Conservation (phyloP, 2,329 filamentous ascomycete genomes). For the Ophiostoma ulmi region DNA sequence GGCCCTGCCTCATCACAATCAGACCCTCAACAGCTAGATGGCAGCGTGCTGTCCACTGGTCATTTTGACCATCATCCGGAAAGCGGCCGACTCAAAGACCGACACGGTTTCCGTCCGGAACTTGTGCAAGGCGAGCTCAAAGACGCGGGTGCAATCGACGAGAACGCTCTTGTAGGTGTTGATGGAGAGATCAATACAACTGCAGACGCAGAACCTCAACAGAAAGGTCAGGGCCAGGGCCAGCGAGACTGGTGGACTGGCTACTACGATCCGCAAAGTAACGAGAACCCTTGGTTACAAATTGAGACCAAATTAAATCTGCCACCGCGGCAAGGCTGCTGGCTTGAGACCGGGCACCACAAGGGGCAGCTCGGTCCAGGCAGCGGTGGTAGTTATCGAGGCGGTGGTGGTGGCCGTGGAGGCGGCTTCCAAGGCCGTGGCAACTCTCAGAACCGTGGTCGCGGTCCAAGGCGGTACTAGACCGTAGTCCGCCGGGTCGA, state of each 20-base stretch:
- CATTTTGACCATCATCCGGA: slow-evolving; percentile 14
- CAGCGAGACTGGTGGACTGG: slow-evolving; percentile 53
- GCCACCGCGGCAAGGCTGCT: slow-evolving; percentile 39
- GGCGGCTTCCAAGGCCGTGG: slow-evolving; percentile 13
- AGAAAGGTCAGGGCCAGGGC: slow-evolving; percentile 7
- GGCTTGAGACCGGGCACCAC: slow-evolving; percentile 35
- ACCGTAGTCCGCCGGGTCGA: not conserved
- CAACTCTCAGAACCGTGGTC: not conserved
- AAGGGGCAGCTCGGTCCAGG: not conserved
- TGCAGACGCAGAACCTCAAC: not conserved
- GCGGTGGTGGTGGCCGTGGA: not conserved
- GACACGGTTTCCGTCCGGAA: slow-evolving; percentile 19
- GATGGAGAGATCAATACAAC: not conserved
- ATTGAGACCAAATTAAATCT: slow-evolving; percentile 48
- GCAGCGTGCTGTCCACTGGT: slow-evolving; percentile 22
- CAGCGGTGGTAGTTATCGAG: not conserved
- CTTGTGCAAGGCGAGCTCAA: not conserved
- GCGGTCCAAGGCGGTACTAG: not conserved
- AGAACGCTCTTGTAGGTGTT: not conserved
- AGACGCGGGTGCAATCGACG: not conserved
- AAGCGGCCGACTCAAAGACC: not conserved
- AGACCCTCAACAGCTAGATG: slow-evolving; percentile 24
- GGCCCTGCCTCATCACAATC: slow-evolving; percentile 23
- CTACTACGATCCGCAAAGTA: slow-evolving; percentile 65
- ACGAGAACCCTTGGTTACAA: slow-evolving; percentile 66